Percentiles rank a stretch among this genome's conserved stretches.
phyloP scores from a whole-genome alignment of 129 eudicot species.

The Mikania micrantha region DNA sequence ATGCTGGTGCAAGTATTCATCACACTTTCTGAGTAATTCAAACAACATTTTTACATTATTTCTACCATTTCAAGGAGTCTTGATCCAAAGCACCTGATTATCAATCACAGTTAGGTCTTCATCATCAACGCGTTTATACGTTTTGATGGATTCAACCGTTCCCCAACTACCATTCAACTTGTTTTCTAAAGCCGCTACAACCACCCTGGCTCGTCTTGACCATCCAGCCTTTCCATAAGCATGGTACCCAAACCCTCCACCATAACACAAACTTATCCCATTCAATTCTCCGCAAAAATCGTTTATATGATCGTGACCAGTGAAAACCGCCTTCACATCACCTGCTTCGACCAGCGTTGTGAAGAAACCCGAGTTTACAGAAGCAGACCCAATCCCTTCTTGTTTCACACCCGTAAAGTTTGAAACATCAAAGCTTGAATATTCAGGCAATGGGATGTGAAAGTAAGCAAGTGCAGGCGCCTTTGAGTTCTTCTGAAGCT shows the following conservation, averaged over 20 bases:
- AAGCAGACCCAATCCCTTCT: constrained; percentile 81
- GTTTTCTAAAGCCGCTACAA: constrained; percentile 56
- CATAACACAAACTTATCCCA: constrained; percentile 72
- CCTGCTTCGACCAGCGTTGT: constrained; percentile 63
- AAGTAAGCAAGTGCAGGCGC: constrained; percentile 86
- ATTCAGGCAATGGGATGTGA: constrained; percentile 89
- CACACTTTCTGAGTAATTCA: not conserved
- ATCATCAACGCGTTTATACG: constrained; percentile 87
- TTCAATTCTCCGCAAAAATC: constrained; percentile 79
- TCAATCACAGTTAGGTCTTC: constrained; percentile 56
- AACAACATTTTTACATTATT: constrained; percentile 8
- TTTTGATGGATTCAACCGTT: constrained; percentile 59
- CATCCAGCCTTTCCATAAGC: constrained; percentile 96
- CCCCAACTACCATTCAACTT: constrained; percentile 58
- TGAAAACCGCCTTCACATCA: constrained; percentile 83
- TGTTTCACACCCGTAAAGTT: constrained; percentile 76
- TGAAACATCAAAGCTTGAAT: constrained; percentile 54
- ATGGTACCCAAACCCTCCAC: constrained; percentile 95
- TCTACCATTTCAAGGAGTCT: constrained; percentile 26
- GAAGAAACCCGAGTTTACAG: constrained; percentile 78
- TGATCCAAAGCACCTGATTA: constrained; percentile 63
- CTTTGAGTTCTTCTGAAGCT: constrained; percentile 32
- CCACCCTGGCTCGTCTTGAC: constrained; percentile 88
- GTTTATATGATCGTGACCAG: constrained; percentile 85
- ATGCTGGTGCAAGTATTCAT: not conserved